Evolutionary conservation across 441 rosid genomes (phyloP).

Genomic region (Croton laevigatus): DNA sequence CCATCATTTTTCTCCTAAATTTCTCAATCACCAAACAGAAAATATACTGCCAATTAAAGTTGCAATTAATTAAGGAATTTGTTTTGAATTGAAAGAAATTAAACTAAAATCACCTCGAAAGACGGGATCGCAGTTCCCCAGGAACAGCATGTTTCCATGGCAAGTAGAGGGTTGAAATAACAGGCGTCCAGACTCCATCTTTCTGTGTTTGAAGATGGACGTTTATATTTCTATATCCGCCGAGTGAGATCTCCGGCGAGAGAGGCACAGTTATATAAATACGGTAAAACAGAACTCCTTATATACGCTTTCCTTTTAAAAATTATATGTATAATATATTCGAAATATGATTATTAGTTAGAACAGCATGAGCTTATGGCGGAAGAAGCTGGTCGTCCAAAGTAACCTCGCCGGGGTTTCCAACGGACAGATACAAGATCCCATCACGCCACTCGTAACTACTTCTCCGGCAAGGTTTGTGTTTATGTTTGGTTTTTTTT

Average conservation of each 20-base stretch:
- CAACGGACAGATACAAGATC: slow-evolving; percentile 73
- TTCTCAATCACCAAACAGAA: neutral
- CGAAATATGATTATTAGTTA: slow-evolving; percentile 22
- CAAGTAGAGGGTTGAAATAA: slow-evolving; percentile 58
- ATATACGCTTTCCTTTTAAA: neutral
- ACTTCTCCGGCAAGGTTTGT: neutral
- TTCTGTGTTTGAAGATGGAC: neutral
- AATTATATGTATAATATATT: neutral
- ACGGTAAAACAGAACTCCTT: neutral
- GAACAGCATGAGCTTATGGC: slow-evolving; percentile 91
- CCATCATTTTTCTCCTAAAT: neutral
- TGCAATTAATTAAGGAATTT: too few relatives aligned
- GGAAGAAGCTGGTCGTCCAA: slow-evolving; percentile 97
- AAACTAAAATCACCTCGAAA: slow-evolving; percentile 39
- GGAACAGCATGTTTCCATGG: slow-evolving; percentile 63
- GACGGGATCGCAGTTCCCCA: slow-evolving; percentile 46
- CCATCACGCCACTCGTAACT: slow-evolving; percentile 54
- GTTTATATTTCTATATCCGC: neutral
- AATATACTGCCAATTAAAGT: neutral
- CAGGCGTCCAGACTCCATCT: slow-evolving; percentile 69
- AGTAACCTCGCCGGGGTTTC: slow-evolving; percentile 87
- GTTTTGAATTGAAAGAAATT: too few relatives aligned
- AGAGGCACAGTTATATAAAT: slow-evolving; percentile 9
- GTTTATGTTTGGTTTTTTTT: neutral
- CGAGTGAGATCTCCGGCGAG: slow-evolving; percentile 12